Percentiles rank a stretch among this genome's conserved stretches.
phyloP scores from a whole-genome alignment of 176 grass and related monocot genomes.

The Calamus simplicifolius region DNA sequence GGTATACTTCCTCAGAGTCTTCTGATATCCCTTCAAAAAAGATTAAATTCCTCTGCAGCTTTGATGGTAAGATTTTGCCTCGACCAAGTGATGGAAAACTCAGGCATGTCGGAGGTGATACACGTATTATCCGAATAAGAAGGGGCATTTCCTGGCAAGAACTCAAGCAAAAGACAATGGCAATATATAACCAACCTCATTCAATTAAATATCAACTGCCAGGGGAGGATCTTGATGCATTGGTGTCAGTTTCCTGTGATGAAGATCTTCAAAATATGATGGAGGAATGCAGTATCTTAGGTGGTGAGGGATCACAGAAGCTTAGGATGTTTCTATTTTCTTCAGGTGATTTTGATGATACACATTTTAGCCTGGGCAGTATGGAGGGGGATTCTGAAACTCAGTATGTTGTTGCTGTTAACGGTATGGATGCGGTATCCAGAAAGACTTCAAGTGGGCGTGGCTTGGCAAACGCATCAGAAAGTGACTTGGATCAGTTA shows the following conservation, averaged over 20 bases:
- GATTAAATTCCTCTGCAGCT: constrained; percentile 89
- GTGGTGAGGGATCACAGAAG: constrained; percentile 64
- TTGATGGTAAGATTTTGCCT: constrained; percentile 89
- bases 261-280: constrained; percentile 96
- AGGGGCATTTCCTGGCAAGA: constrained; percentile 69
- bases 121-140: constrained; percentile 72
- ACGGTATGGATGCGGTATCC: constrained; percentile 56
- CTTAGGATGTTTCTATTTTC: constrained; percentile 83
- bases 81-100: constrained; percentile 89
- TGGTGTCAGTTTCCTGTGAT: constrained; percentile 71
- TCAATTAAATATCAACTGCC: constrained; percentile 85
- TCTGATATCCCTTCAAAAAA: constrained; percentile 43
- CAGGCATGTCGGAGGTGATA: constrained; percentile 95
- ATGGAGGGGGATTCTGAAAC: constrained; percentile 81
- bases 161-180: constrained; percentile 67
- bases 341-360: constrained; percentile 67
- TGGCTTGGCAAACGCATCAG: constrained; percentile 42
- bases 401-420: constrained; percentile 88
- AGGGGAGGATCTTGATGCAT: constrained; percentile 84
- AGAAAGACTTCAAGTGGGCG: constrained; percentile 44
- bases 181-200: constrained; percentile 62
- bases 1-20: constrained; percentile 61
- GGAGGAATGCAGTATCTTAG: constrained; percentile 67
- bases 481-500: constrained; percentile 56
- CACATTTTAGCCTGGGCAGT: constrained; percentile 60